phyloP scores from a whole-genome alignment of 306 rosid species.

The Cicer judaicum region DNA sequence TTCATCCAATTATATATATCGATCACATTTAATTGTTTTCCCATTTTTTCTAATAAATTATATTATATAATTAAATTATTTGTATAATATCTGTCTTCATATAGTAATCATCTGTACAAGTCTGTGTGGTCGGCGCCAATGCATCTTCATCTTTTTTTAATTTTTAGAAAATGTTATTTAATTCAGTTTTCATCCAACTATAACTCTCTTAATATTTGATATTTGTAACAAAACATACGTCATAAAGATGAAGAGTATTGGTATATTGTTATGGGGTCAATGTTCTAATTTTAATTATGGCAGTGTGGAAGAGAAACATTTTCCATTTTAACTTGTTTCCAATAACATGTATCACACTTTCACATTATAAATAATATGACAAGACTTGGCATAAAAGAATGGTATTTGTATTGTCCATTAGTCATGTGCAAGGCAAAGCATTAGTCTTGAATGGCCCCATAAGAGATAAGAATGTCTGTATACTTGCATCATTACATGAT shows the following conservation, averaged over 20 bases:
- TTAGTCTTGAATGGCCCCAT: conserved; percentile 41
- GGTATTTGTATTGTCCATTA: conserved; percentile 40
- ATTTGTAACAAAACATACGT: conserved; percentile 19
- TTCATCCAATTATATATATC: no score
- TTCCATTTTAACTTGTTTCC: conserved; percentile 27
- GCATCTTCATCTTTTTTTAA: no score
- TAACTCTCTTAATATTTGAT: no score
- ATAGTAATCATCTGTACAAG: no score
- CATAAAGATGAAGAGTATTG: conserved; percentile 42
- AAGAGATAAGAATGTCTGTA: conserved; percentile 39
- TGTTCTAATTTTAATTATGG: conserved; percentile 38
- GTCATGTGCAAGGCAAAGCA: conserved; percentile 47
- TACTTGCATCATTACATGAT: conserved; percentile 37
- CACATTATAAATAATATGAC: conserved; percentile 29
- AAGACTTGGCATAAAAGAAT: conserved; percentile 32
- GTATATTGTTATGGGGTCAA: conserved; percentile 39
- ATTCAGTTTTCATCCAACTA: no score
- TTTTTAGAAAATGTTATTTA: no score
- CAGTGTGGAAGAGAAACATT: conserved; percentile 13
- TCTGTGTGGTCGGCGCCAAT: no score
- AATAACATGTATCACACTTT: conserved; percentile 21
- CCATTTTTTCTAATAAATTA: no score
- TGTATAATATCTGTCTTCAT: no score
- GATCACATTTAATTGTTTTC: no score
- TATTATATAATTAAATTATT: no score